These are phyloP conservation scores for Backusella tuberculispora DNA, from an alignment of 192 early-diverging fungal species.

Conservation along the genomic window DNA sequence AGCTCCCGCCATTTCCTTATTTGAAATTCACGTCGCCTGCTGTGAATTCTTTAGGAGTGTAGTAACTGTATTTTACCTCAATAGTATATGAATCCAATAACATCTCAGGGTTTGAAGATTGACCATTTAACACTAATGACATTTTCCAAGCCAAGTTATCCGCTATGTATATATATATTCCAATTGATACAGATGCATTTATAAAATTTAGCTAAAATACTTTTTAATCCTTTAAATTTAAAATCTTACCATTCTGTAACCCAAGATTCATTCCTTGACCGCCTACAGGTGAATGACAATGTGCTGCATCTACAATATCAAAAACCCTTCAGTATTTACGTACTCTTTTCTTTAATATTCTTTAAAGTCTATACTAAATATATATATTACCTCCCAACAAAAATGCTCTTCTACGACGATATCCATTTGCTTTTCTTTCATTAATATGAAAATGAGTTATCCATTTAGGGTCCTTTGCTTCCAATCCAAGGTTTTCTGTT, in stretches of 20 bases:
- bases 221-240: neutral
- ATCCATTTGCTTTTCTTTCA: slow-evolving; percentile 36
- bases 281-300: slow-evolving; percentile 43
- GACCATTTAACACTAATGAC: slow-evolving; percentile 40
- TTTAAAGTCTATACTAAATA: neutral
- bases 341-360: neutral
- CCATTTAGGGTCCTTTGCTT: slow-evolving; percentile 16
- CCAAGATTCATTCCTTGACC: slow-evolving; percentile 52
- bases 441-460: slow-evolving; percentile 32
- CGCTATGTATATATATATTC: slow-evolving; percentile 32
- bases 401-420: slow-evolving; percentile 28
- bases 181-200: neutral
- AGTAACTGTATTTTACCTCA: slow-evolving; percentile 34
- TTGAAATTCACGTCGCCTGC: no score
- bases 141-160: slow-evolving; percentile 53
- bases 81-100: slow-evolving; percentile 43
- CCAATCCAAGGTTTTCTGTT: neutral
- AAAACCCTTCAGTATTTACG: no score
- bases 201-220: neutral
- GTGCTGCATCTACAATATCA: slow-evolving; percentile 38
- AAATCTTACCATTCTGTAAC: slow-evolving; percentile 43
- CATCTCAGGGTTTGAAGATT: slow-evolving; percentile 29
- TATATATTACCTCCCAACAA: slow-evolving; percentile 29
- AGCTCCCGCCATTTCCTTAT: no score
- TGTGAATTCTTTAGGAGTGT: no score